Evolutionary conservation across 805 yeast genomes (phyloP).

Genomic region (Candida palmyrensis): DNA sequence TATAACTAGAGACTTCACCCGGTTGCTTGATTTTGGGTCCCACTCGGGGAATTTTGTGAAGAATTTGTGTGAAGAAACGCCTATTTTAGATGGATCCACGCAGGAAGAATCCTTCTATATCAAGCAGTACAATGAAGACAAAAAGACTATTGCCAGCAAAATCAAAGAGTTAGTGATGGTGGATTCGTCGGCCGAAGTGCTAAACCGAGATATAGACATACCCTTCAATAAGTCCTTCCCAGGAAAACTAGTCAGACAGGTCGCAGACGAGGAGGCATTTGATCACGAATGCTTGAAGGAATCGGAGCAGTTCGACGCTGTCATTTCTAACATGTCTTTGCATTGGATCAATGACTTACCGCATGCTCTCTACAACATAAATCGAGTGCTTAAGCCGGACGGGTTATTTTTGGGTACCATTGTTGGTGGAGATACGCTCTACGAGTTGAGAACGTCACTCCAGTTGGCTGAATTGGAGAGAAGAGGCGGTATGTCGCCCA

Average conservation of each 20-base stretch:
- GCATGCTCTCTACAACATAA: slow-evolving; percentile 48
- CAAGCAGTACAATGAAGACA: slow-evolving; percentile 46
- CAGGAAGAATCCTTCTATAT: slow-evolving; percentile 27
- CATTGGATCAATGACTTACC: slow-evolving; percentile 92
- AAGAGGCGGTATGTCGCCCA: slow-evolving; percentile 71
- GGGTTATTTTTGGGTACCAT: slow-evolving; percentile 78
- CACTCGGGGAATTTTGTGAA: slow-evolving; percentile 61
- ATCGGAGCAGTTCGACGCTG: slow-evolving; percentile 55
- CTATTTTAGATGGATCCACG: slow-evolving; percentile 29
- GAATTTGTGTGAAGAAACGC: slow-evolving; percentile 27
- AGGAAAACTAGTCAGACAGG: slow-evolving; percentile 44
- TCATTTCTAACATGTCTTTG: slow-evolving; percentile 64
- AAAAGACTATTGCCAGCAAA: slow-evolving; percentile 45
- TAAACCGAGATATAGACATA: slow-evolving; percentile 45
- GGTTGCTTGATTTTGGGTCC: slow-evolving; percentile 67
- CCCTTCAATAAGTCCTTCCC: slow-evolving; percentile 37
- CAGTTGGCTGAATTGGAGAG: slow-evolving; percentile 83
- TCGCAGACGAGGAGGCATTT: slow-evolving; percentile 65
- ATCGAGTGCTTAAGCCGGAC: slow-evolving; percentile 63
- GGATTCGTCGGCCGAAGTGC: slow-evolving; percentile 53
- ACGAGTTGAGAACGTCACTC: slow-evolving; percentile 71
- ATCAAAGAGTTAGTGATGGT: slow-evolving; percentile 57
- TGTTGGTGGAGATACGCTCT: slow-evolving; percentile 83
- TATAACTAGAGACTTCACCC: slow-evolving; percentile 57
- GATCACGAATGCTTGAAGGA: slow-evolving; percentile 34